These are phyloP conservation scores for Plicaturopsis crispa DNA, from an alignment of 768 basidiomycete species.

Conservation along the genomic window DNA sequence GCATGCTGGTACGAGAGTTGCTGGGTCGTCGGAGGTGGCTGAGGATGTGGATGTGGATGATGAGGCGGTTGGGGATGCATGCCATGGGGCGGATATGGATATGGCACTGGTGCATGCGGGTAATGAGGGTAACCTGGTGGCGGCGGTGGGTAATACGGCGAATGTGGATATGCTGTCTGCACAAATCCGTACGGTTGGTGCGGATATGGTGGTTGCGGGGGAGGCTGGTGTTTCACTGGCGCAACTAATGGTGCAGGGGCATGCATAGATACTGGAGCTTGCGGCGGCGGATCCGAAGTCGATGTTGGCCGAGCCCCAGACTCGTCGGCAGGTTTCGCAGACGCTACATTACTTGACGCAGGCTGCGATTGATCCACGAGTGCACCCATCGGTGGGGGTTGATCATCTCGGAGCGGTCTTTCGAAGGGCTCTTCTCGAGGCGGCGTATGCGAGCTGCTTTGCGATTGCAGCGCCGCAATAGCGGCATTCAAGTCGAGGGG, in stretches of 20 bases:
- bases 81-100: conserved; percentile 21
- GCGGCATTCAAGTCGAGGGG: conserved; percentile 61
- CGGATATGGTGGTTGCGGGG: conserved; percentile 31
- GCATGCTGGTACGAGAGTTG: too few relatives aligned
- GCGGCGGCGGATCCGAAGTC: conserved; percentile 12
- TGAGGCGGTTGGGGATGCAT: conserved; percentile 26
- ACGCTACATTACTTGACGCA: too few relatives aligned
- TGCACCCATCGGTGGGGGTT: too few relatives aligned
- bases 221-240: conserved; percentile 9
- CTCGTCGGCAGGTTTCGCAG: conserved; percentile 12
- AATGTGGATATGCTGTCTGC: conserved; percentile 48
- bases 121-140: conserved; percentile 38
- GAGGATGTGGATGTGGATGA: conserved; percentile 24
- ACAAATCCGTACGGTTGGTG: conserved; percentile 50
- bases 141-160: conserved; percentile 54
- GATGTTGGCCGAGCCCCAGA: conserved; percentile 20
- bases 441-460: conserved; percentile 13
- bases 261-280: conserved; percentile 13
- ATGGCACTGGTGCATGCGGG: conserved; percentile 19
- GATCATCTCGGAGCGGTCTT: too few relatives aligned
- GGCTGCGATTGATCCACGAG: too few relatives aligned
- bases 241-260: conserved; percentile 15
- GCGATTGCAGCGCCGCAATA: conserved; percentile 41
- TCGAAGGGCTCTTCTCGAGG: too few relatives aligned
- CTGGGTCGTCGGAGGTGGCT: too few relatives aligned